These are phyloP conservation scores for Aspergillus texensis DNA, from an alignment of 2,329 filamentous ascomycete species.

Conservation along the genomic window DNA sequence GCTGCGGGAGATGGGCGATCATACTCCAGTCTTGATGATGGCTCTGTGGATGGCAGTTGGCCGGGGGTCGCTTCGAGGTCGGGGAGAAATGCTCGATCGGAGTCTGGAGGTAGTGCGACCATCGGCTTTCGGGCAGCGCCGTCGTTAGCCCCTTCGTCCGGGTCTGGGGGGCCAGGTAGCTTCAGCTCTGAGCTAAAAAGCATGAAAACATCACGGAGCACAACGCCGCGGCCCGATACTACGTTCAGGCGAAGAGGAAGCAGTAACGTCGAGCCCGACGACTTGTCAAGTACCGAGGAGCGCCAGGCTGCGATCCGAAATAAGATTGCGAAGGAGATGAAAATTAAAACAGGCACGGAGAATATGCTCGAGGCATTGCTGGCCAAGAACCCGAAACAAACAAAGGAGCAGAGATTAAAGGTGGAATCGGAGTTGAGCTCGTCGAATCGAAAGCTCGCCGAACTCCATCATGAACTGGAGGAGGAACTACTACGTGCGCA, in stretches of 20 bases:
- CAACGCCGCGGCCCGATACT: conserved; percentile 60
- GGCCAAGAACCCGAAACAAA: conserved; percentile 92
- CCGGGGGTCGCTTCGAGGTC: conserved; percentile 34
- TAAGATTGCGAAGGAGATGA: conserved; percentile 89
- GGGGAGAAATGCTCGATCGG: conserved; percentile 52
- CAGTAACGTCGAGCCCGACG: conserved; percentile 63
- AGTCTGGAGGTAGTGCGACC: conserved; percentile 60
- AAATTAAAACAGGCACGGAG: conserved; percentile 97
- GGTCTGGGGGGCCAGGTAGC: conserved; percentile 73
- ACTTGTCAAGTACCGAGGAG: conserved; percentile 66
- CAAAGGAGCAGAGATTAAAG: conserved; percentile 76
- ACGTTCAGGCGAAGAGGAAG: conserved; percentile 51
- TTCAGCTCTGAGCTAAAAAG: conserved; percentile 87
- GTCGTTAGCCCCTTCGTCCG: conserved; percentile 70
- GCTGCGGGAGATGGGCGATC: conserved; percentile 40
- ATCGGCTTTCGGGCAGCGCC: conserved; percentile 63
- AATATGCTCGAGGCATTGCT: conserved; percentile 96
- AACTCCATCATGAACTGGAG: conserved; percentile 62
- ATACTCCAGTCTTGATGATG: conserved; percentile 43
- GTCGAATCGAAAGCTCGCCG: conserved; percentile 72
- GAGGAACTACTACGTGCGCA: conserved; percentile 62
- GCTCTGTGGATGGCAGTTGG: conserved; percentile 43
- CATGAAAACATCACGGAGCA: conserved; percentile 64
- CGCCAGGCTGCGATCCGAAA: conserved; percentile 76
- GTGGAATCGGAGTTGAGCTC: conserved; percentile 89